Evolutionary conservation across 805 yeast genomes (phyloP), one percentile per base, ranked within the genome.

Genomic region (Phaffomyces antillensis): DNA sequence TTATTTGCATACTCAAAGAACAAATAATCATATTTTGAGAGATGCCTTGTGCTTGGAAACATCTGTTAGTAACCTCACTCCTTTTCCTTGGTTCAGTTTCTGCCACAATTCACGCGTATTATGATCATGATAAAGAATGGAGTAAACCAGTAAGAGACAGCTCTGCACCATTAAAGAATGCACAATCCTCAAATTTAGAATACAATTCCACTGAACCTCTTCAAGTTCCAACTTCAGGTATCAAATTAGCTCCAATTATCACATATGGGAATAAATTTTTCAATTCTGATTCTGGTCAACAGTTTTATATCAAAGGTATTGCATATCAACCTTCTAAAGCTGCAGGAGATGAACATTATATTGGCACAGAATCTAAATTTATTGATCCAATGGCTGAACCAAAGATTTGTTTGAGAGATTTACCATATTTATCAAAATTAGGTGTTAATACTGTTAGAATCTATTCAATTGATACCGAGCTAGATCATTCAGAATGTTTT

Each of bases 281-380:
- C 65, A 76, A 79, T 65, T 66, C 81, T 17, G 72, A 70, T 52
- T 77, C 81, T 52, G 91, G 89, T 11, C 75, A 84, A 37, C 95
- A 87, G 67, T 90, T 90, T 67, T 90, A 81, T 65, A 76, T 90
- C 58, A 82, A 79, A 58, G 97, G 97, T 53, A 76, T 88, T 42
- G 95, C 96, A 0, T 88, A 89, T 66, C 96, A 89, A 66, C 80
- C 83, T 37, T 76, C 81, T 53, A 51, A 60, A 37, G 52, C 55
- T 17, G 41, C 54, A 13, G 72, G 80, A 13, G 75, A 77, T 42
- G 47, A 55, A 13, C 44, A 42, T 7, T 50, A 53, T 9, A 45
- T 48, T 28, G 52, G 46, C 17, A 56, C 56, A 2, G 50, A 28
- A 11, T 8, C 61, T 20, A 65, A 60, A 41, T 69, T 64, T 46